Base-by-base conservation (phyloP, 2,329 filamentous ascomycete genomes). In the Fonsecaea pedrosoi region DNA sequence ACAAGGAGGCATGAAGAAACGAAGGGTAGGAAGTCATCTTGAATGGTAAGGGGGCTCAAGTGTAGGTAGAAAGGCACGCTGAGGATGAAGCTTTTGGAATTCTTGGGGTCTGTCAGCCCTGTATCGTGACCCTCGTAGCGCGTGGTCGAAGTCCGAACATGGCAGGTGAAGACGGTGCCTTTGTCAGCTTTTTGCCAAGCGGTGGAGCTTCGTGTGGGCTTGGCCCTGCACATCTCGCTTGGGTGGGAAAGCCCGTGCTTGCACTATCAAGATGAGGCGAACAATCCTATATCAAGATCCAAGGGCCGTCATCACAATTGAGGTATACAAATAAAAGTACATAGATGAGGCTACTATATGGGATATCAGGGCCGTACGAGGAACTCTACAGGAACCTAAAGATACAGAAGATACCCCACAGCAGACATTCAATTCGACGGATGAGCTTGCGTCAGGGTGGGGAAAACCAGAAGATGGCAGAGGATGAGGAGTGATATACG, bases 151-250 rank as follows among this genome's bases (percentile, higher is more conserved):
- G 45, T 7, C 45, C 18, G 15, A 45, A 45, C 10, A 18, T 45
- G 40, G 40, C 40, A 45, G 9, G 40, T 13, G 40, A 45, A 45
- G 40, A n/a, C 40, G 45, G 45, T 18, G 8, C 18, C 25, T 50
- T 50, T 5, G 45, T 50, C 45, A 50, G 45, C 45, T 12, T 50
- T 50, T 21, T 10, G 45, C 40, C 40, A 45, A 45, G 45, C 10
- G 8, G 21, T 25, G 18, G 45, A 30, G 45, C 9, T 12, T 15
- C 30, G 4, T 50, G 45, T 50, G 45, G 45, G 45, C 25, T 50
- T 50, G 45, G 45, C 25, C 45, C 45, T 50, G 45, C 45, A 50
- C 45, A 50, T 50, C 45, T 50, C 45, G 45, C 45, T 50, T 50
- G 45, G 1, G 45, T 50, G 18, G 18, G 12, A 50, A 30, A 21